A percentile compares a stretch with the other conserved stretches of the same genome.
phyloP scores from a whole-genome alignment of 2,329 filamentous ascomycete genomes.

The Cladosporium sp. region DNA sequence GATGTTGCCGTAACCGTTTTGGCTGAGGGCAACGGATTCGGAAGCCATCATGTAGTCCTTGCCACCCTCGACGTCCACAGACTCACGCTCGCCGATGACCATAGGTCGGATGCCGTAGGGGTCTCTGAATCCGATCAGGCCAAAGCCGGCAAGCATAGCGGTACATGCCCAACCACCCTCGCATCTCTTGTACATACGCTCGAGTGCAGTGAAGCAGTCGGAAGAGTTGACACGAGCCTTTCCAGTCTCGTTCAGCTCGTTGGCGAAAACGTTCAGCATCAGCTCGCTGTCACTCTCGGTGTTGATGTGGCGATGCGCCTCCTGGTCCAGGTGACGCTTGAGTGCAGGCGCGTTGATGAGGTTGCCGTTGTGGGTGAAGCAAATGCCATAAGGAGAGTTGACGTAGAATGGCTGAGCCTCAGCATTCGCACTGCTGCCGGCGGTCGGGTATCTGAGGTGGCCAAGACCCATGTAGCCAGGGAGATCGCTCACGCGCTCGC shows the following conservation, averaged over 20 bases:
- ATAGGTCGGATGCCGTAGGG: constrained; percentile 79
- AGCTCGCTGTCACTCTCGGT: constrained; percentile 85
- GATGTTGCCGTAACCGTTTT: constrained; percentile 75
- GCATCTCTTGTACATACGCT: constrained; percentile 68
- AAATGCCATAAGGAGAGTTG: constrained; percentile 79
- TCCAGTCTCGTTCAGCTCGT: constrained; percentile 73
- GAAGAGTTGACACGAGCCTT: constrained; percentile 75
- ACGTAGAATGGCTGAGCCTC: constrained; percentile 94
- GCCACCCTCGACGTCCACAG: constrained; percentile 44
- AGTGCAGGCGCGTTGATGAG: constrained; percentile 74
- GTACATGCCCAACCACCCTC: constrained; percentile 76
- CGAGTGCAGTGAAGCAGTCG: constrained; percentile 70
- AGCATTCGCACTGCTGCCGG: constrained; percentile 75
- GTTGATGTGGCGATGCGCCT: constrained; percentile 82
- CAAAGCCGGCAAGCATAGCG: constrained; percentile 78
- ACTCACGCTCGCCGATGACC: constrained; percentile 67
- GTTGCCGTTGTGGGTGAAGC: constrained; percentile 82
- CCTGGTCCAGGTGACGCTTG: constrained; percentile 67
- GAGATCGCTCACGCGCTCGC: constrained; percentile 66
- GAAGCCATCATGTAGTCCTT: constrained; percentile 88
- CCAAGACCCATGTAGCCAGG: constrained; percentile 83
- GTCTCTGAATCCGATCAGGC: constrained; percentile 76
- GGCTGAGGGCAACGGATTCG: constrained; percentile 76
- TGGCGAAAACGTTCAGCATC: constrained; percentile 84
- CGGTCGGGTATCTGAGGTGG: constrained; percentile 86